Conservation (phyloP, 176 grass and related monocot species). For the Rhipidocladum racemiflorum region DNA sequence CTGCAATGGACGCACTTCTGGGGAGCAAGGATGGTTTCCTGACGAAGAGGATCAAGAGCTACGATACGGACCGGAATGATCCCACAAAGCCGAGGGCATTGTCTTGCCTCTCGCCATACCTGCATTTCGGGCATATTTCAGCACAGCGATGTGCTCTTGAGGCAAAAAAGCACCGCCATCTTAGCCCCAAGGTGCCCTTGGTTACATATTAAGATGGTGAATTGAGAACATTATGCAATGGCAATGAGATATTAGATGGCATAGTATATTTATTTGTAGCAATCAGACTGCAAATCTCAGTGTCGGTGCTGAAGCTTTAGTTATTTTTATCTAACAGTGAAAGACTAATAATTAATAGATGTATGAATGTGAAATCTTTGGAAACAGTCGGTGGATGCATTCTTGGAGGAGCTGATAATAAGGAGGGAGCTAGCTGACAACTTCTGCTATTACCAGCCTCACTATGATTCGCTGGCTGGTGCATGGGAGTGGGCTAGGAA, state of each 20-base stretch:
- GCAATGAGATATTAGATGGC: not conserved
- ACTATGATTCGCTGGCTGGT: conserved; percentile 78
- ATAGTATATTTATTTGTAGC: not conserved
- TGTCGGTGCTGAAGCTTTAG: not conserved
- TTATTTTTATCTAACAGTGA: conserved; percentile 19
- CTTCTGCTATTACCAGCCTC: conserved; percentile 89
- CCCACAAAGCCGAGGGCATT: conserved; percentile 63
- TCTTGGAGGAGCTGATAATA: conserved; percentile 93
- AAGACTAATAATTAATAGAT: conserved; percentile 13
- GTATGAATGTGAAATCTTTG: conserved; percentile 11
- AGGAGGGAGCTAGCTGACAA: conserved; percentile 95
- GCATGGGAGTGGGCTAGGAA: conserved; percentile 93
- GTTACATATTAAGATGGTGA: not conserved
- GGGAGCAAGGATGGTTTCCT: conserved; percentile 74
- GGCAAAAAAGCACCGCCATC: conserved; percentile 47
- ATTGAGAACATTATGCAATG: not conserved
- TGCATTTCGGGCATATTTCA: conserved; percentile 97
- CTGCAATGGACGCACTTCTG: conserved; percentile 59
- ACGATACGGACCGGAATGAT: conserved; percentile 65
- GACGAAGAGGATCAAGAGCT: conserved; percentile 76
- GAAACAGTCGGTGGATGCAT: conserved; percentile 72
- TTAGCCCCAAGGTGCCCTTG: conserved; percentile 56
- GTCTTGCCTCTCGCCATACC: conserved; percentile 78
- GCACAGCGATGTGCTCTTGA: conserved; percentile 81
- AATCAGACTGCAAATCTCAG: not conserved